Conservation (phyloP, 1,284 basidiomycete species). For the Cryptococcus maquisensis region DNA sequence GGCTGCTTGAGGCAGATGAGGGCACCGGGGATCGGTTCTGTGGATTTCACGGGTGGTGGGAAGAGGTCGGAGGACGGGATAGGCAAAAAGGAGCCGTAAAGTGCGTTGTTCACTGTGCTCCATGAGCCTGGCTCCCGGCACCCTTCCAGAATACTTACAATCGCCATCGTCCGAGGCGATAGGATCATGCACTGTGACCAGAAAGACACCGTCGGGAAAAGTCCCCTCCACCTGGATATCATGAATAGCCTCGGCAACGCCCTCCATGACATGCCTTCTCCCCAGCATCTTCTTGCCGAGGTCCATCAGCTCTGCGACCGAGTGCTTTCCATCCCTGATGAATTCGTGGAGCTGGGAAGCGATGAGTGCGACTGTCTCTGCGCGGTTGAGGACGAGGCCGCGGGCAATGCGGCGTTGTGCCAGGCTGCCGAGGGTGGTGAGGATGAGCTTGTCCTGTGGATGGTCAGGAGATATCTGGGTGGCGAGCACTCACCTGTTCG, state of each 20-base stretch:
- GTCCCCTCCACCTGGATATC: constrained; percentile 92
- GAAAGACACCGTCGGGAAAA: constrained; percentile 84
- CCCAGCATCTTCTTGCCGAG: constrained; percentile 86
- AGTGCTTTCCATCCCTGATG: constrained; percentile 88
- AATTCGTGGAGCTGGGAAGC: constrained; percentile 86
- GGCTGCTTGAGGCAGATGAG: constrained; percentile 63
- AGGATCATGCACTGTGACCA: constrained; percentile 91
- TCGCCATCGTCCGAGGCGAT: constrained; percentile 79
- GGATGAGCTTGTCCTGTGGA: constrained; percentile 50
- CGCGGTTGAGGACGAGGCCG: constrained; percentile 77
- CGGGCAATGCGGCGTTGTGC: constrained; percentile 93
- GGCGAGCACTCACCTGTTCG: constrained; percentile 33
- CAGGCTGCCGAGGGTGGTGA: constrained; percentile 67
- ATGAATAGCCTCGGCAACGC: constrained; percentile 54
- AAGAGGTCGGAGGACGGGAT: constrained; percentile 66
- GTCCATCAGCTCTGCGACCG: constrained; percentile 87
- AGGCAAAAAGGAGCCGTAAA: constrained; percentile 91
- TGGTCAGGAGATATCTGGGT: background rate
- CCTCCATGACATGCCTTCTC: constrained; percentile 73
- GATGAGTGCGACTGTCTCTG: constrained; percentile 87
- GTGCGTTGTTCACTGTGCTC: constrained; percentile 60
- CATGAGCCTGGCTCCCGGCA: background rate
- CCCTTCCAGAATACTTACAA: constrained; percentile 32
- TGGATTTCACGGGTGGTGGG: constrained; percentile 53
- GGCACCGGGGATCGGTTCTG: constrained; percentile 66